phyloP scores from a whole-genome alignment of 768 basidiomycete genomes.

The Xerocomus potaroensis region DNA sequence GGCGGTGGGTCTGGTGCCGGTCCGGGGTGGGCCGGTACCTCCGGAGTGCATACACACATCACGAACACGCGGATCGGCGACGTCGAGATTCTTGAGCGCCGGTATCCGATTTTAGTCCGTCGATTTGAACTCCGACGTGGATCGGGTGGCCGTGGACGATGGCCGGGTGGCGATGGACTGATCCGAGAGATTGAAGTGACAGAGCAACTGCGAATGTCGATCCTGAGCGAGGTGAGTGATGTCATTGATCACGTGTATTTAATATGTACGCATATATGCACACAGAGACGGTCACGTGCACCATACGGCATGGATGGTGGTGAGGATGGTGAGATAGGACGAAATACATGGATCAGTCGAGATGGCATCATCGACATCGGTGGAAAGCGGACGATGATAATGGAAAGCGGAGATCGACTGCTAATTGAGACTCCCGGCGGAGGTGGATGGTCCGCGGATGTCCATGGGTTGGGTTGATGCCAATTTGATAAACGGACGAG shows the following conservation, averaged over 20 bases:
- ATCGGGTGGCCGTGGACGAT: constrained; percentile 69
- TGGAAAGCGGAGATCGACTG: constrained; percentile 89
- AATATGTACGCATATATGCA: too few relatives aligned
- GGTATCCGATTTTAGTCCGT: constrained; percentile 89
- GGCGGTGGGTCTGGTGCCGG: constrained; percentile 94
- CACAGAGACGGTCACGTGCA: constrained; percentile 73
- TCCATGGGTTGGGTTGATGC: too few relatives aligned
- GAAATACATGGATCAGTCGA: constrained; percentile 85
- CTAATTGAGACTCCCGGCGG: constrained; percentile 87
- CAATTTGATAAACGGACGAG: too few relatives aligned
- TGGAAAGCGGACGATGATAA: constrained; percentile 80
- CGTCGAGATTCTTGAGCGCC: constrained; percentile 87
- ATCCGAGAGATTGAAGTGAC: constrained; percentile 79
- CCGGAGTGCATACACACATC: constrained; percentile 91
- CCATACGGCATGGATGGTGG: constrained; percentile 89
- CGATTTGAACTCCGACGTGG: constrained; percentile 71
- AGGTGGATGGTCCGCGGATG: constrained; percentile 83
- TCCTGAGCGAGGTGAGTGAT: constrained; percentile 77
- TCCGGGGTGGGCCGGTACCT: constrained; percentile 84
- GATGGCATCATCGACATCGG: constrained; percentile 68
- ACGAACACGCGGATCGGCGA: constrained; percentile 93
- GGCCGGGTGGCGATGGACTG: constrained; percentile 80
- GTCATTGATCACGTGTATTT: too few relatives aligned
- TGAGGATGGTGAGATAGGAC: constrained; percentile 61
- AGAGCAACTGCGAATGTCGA: constrained; percentile 80